Percentiles rank a stretch among this genome's conserved stretches.
Evolutionary conservation across 257 asterid genomes (phyloP).

Genomic region (Scutellaria minor): DNA sequence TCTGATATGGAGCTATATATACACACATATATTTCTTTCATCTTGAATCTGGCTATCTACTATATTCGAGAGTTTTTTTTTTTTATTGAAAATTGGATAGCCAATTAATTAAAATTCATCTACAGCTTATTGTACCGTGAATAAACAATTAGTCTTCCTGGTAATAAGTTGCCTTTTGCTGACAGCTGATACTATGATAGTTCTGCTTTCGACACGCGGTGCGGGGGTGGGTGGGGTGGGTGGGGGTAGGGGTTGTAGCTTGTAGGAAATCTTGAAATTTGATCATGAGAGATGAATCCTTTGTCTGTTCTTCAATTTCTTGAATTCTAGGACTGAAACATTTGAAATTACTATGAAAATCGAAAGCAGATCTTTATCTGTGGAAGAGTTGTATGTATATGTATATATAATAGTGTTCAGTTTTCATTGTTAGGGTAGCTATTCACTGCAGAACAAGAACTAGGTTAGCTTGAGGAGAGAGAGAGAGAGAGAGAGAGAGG

Average conservation of each 20-base stretch:
- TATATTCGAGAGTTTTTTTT: too few relatives aligned
- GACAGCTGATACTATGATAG: conserved; percentile 23
- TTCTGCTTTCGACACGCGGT: conserved; percentile 33
- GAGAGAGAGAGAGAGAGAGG: too few relatives aligned
- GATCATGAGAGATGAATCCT: background rate
- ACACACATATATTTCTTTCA: too few relatives aligned
- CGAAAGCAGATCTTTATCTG: background rate
- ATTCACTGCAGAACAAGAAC: conserved; percentile 1
- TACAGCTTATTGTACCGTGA: background rate
- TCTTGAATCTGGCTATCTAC: background rate
- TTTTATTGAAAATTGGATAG: too few relatives aligned
- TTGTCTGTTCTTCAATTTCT: background rate
- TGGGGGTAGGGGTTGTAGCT: background rate
- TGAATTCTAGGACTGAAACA: background rate
- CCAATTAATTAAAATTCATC: background rate
- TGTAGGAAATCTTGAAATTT: conserved; percentile 15
- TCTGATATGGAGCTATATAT: background rate
- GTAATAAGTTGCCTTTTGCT: conserved; percentile 23
- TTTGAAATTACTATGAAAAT: background rate
- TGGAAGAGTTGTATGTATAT: background rate
- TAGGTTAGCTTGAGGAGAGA: background rate
- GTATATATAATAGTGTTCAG: background rate
- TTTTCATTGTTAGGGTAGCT: conserved; percentile 7
- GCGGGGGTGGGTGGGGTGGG: background rate
- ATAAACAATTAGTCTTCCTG: conserved; percentile 14